Conservation (phyloP, 2,329 filamentous ascomycete genomes). For the Cadophora luteo-olivacea region DNA sequence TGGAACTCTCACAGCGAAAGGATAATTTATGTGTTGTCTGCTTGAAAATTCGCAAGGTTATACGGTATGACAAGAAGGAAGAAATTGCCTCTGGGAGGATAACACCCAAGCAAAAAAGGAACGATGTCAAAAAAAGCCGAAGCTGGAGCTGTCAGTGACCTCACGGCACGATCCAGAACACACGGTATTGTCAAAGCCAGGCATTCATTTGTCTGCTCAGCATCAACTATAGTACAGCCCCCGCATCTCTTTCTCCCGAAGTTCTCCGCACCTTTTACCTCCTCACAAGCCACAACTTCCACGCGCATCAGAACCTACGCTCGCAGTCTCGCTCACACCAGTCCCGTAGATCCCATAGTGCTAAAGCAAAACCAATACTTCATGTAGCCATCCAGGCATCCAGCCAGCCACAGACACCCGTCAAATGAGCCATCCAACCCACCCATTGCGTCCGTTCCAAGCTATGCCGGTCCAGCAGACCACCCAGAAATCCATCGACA, state of each 20-base stretch:
- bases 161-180: neutral
- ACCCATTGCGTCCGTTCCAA: neutral
- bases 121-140: neutral
- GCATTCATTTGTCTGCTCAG: neutral
- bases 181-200: neutral
- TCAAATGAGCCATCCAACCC: neutral
- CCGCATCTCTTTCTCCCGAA: neutral
- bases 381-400: neutral
- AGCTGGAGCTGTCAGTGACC: neutral
- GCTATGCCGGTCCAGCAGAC: neutral
- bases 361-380: neutral
- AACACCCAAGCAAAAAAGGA: neutral
- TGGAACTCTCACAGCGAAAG: neutral
- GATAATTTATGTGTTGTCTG: neutral
- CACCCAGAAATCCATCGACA: neutral
- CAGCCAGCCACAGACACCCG: neutral
- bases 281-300: neutral
- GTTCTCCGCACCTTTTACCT: neutral
- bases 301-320: neutral
- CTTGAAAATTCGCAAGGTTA: neutral
- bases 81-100: neutral
- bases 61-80: neutral
- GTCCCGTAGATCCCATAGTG: neutral
- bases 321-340: neutral
- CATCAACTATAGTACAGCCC: conserved; percentile 1